Percentiles rank a stretch among this genome's conserved stretches.
phyloP scores from a whole-genome alignment of 208 protist species.

The Eutreptiella sp. region DNA sequence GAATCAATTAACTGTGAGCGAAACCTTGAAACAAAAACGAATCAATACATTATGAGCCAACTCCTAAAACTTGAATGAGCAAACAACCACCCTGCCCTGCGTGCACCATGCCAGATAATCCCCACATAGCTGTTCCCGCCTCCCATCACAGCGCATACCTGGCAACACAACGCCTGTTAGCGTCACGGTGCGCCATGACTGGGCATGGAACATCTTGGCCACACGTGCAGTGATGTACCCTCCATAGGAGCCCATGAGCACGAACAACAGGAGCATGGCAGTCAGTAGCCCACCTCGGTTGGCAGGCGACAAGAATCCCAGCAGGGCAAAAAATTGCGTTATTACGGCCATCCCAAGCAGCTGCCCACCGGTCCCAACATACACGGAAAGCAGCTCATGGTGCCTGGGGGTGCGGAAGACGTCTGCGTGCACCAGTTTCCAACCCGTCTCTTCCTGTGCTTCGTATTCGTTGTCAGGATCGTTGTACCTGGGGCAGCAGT shows the following conservation, averaged over 20 bases:
- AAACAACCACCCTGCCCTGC: no score
- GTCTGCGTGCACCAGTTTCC: conserved; percentile 95
- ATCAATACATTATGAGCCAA: no score
- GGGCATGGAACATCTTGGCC: conserved; percentile 76
- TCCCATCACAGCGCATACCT: conserved; percentile 31
- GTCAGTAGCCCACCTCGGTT: conserved; percentile 82
- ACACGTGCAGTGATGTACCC: conserved; percentile 84
- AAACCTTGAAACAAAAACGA: no score
- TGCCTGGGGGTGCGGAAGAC: conserved; percentile 85
- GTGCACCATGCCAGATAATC: neutral
- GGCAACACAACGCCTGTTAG: conserved; percentile 62
- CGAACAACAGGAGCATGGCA: conserved; percentile 59
- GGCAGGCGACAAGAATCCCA: conserved; percentile 90
- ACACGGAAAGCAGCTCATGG: conserved; percentile 69
- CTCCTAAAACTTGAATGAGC: no score
- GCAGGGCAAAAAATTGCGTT: conserved; percentile 76
- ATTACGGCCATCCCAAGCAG: conserved; percentile 68
- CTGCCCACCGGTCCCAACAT: conserved; percentile 87
- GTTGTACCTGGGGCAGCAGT: conserved; percentile 85
- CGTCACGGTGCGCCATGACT: conserved; percentile 59
- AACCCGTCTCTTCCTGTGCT: conserved; percentile 79
- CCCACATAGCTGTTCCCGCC: no score
- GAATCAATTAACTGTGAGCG: no score
- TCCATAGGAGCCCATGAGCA: conserved; percentile 68
- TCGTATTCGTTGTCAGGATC: conserved; percentile 48